These are phyloP conservation scores for Phytophthora idaei DNA, from an alignment of 352 stramenopile genomes.

Conservation along the genomic window DNA sequence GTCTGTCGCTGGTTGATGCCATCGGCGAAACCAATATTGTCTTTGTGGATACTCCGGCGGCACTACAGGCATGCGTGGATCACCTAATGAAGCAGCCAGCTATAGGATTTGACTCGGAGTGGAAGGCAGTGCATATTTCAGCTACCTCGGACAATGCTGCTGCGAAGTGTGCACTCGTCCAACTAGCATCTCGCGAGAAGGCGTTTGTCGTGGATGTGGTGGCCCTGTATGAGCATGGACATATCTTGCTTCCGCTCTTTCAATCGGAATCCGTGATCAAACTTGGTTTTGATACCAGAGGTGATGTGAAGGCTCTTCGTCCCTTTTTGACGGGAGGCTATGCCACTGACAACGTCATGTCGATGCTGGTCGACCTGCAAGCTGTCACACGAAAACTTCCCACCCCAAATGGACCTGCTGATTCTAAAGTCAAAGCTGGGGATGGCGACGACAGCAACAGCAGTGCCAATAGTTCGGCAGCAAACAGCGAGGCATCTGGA, in stretches of 20 bases:
- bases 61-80: slow-evolving; percentile 40
- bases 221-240: slow-evolving; percentile 38
- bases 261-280: slow-evolving; percentile 57
- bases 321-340: slow-evolving; percentile 42
- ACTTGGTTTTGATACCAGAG: slow-evolving; percentile 72
- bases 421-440: slow-evolving; percentile 6
- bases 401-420: slow-evolving; percentile 6
- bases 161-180: slow-evolving; percentile 63
- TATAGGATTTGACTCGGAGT: slow-evolving; percentile 84
- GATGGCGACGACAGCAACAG: slow-evolving; percentile 11
- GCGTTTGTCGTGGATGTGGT: slow-evolving; percentile 78
- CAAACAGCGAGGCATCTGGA: slow-evolving; percentile 13
- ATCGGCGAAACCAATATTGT: slow-evolving; percentile 51
- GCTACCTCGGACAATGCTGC: slow-evolving; percentile 3
- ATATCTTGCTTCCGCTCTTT: slow-evolving; percentile 51
- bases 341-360: slow-evolving; percentile 40
- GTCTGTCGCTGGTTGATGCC: slow-evolving; percentile 51
- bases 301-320: slow-evolving; percentile 65
- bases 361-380: slow-evolving; percentile 66
- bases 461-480: slow-evolving; percentile 5
- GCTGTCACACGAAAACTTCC: slow-evolving; percentile 47
- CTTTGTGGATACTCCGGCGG: slow-evolving; percentile 61
- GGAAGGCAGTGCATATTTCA: slow-evolving; percentile 58
- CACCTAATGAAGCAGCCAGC: slow-evolving; percentile 49
- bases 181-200: slow-evolving; percentile 62